phyloP scores from a whole-genome alignment of 345 rosid genomes.

The Corchorus capsularis region DNA sequence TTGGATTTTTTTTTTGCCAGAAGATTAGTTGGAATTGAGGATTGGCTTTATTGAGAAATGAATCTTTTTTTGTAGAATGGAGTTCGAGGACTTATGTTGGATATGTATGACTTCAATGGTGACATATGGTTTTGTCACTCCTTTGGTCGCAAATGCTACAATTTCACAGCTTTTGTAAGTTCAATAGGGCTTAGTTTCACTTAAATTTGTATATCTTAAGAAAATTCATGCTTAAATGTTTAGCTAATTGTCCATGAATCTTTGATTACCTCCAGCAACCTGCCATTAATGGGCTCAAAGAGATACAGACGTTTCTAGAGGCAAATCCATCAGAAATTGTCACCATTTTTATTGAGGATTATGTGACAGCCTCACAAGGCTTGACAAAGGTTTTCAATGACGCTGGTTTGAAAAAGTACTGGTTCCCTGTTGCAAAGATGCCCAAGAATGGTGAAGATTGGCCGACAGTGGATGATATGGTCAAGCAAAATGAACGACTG shows the following conservation, averaged over 20 bases:
- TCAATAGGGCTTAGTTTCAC: constrained; percentile 11
- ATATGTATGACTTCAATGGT: constrained; percentile 77
- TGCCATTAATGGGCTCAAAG: constrained; percentile 74
- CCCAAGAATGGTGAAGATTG: constrained; percentile 84
- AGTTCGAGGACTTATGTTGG: constrained; percentile 91
- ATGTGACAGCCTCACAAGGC: constrained; percentile 72
- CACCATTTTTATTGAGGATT: constrained; percentile 93
- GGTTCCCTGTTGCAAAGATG: constrained; percentile 77
- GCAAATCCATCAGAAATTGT: constrained; percentile 80
- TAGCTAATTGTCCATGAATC: not conserved
- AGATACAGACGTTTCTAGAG: constrained; percentile 64
- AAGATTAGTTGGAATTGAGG: constrained; percentile 7
- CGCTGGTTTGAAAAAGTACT: constrained; percentile 67
- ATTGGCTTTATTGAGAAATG: constrained; percentile 13
- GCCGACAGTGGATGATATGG: constrained; percentile 95
- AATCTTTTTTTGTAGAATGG: constrained; percentile 63
- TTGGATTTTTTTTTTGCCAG: too few species aligned
- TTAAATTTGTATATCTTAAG: not conserved
- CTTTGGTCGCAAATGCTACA: constrained; percentile 60
- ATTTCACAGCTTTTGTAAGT: constrained; percentile 87
- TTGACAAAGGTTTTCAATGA: constrained; percentile 80
- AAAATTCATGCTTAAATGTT: not conserved
- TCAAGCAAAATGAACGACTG: constrained; percentile 69
- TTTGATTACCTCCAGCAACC: constrained; percentile 60
- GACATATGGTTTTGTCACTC: constrained; percentile 96